A percentile compares a stretch with the other conserved stretches of the same genome.
Evolutionary conservation across 768 basidiomycete genomes (phyloP).

Genomic region (Lactarius pseudohatsudake): DNA sequence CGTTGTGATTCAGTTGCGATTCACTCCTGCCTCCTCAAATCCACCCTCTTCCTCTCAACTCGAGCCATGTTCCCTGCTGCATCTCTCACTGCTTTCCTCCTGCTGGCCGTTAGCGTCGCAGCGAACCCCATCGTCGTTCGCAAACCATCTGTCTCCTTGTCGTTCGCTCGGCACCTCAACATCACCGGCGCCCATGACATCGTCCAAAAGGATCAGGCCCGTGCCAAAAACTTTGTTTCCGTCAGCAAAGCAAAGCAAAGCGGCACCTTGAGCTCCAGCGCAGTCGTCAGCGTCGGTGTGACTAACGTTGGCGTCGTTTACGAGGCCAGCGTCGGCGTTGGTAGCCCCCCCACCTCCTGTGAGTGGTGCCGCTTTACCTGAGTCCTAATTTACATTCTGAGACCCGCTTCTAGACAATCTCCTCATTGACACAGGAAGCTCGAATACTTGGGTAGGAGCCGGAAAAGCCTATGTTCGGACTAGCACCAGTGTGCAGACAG

Average conservation of each 20-base stretch:
- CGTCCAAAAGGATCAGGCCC: constrained; percentile 49
- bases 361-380: too few species aligned
- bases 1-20: constrained; percentile 10
- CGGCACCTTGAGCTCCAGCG: constrained; percentile 28
- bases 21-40: constrained; percentile 14
- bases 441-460: constrained; percentile 15
- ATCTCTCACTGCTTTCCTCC: too few species aligned
- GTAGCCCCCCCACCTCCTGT: too few species aligned
- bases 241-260: constrained; percentile 40
- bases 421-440: constrained; percentile 13
- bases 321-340: too few species aligned
- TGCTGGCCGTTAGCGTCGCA: too few species aligned
- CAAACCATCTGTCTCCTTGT: not conserved
- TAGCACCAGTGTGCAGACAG: not conserved
- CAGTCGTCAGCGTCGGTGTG: too few species aligned
- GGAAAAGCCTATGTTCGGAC: not conserved
- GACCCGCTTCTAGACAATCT: constrained; percentile 2
- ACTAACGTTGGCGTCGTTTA: too few species aligned
- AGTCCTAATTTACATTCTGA: too few species aligned
- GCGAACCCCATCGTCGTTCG: constrained; percentile 19
- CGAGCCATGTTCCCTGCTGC: not conserved
- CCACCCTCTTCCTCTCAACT: not conserved
- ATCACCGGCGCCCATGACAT: constrained; percentile 50
- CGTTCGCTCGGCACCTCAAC: constrained; percentile 43
- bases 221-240: constrained; percentile 46